phyloP scores from a whole-genome alignment of 2,329 filamentous ascomycete species.

The Bisporella sp. region DNA sequence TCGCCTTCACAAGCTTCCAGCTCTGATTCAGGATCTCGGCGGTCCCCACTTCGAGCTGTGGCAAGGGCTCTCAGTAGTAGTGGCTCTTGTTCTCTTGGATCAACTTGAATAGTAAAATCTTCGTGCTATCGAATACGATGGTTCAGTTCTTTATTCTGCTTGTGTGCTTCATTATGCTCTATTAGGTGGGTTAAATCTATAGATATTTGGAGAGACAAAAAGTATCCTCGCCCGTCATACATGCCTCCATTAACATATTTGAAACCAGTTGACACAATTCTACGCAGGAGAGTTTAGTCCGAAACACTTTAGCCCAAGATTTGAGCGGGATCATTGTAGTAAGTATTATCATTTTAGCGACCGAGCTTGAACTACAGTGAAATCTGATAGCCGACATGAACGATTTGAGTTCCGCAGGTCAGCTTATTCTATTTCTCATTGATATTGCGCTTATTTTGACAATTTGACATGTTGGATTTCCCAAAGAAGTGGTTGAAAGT shows the following conservation, averaged over 20 bases:
- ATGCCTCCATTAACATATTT: no score
- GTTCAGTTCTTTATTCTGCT: constrained; percentile 8
- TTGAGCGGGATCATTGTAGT: neutral
- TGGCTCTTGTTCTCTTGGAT: constrained; percentile 12
- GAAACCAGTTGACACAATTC: no score
- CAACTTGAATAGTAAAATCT: constrained; percentile 3
- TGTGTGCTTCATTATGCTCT: constrained; percentile 1
- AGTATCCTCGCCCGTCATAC: neutral
- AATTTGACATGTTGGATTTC: neutral
- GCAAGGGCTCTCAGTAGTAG: constrained; percentile 4
- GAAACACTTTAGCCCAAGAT: no score
- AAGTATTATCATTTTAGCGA: constrained; percentile 6
- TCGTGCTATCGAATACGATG: constrained; percentile 7
- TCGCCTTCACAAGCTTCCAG: constrained; percentile 9
- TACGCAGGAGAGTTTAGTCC: no score
- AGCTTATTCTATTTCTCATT: constrained; percentile 22
- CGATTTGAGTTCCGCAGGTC: constrained; percentile 16
- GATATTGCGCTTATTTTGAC: constrained; percentile 7
- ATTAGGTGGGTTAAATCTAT: neutral
- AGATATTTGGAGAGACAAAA: neutral
- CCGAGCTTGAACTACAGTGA: constrained; percentile 19
- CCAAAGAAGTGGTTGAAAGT: neutral
- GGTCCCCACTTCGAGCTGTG: neutral
- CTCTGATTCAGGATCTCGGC: constrained; percentile 12
- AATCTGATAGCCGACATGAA: constrained; percentile 18